phyloP scores from a whole-genome alignment of 192 early-diverging fungal species.

The Rhizophagus clarus region DNA sequence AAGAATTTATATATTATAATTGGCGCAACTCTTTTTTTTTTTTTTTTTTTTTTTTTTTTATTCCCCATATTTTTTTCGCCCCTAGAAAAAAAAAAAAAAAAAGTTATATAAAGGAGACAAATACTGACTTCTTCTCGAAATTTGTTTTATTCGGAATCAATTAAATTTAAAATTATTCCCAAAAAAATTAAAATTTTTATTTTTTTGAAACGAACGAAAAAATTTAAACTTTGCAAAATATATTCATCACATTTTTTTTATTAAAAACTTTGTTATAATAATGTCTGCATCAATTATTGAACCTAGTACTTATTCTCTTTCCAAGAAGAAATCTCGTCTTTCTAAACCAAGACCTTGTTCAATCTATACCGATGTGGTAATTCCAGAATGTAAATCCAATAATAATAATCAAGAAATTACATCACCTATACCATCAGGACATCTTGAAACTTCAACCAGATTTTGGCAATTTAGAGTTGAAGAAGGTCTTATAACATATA shows the following conservation, averaged over 20 bases:
- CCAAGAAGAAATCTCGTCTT: neutral
- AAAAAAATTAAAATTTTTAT: neutral
- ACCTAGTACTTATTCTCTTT: neutral
- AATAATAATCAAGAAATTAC: neutral
- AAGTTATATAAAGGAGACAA: neutral
- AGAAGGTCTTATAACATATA: constrained; percentile 4
- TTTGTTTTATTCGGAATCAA: neutral
- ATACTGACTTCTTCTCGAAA: neutral
- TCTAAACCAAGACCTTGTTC: neutral
- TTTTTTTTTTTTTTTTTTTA: no score
- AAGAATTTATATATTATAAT: no score
- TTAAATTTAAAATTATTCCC: neutral
- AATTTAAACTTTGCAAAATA: no score
- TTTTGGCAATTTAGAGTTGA: constrained; percentile 29
- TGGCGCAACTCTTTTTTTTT: no score
- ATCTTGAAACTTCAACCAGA: neutral
- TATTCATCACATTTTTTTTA: no score
- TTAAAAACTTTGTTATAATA: neutral
- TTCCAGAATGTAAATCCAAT: neutral
- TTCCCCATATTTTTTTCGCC: neutral
- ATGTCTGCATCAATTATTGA: constrained; percentile 19
- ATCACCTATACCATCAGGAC: constrained; percentile 12
- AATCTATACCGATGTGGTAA: neutral
- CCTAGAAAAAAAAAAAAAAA: neutral
- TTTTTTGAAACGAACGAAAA: no score